Base-by-base conservation (phyloP, 495 filamentous ascomycete species). In the Hypoxylon crocopeplum region DNA sequence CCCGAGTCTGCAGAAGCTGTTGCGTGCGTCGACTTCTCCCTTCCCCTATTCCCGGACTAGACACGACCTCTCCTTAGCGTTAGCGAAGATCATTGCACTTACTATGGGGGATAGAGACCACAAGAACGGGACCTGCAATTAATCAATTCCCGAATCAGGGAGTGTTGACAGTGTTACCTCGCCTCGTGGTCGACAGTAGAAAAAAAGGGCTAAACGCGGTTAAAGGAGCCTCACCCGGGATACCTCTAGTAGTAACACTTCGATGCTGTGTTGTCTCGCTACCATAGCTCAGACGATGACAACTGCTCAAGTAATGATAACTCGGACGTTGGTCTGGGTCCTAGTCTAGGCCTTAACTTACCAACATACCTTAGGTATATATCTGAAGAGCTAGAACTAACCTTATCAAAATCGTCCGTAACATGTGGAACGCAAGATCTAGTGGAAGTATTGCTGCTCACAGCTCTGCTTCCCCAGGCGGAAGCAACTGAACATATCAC, bases 101-200 rank as follows among this genome's bases (percentile, higher is more conserved):
- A n/a, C 8, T 32, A 27, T 34, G 17, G 11, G 15, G 12, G 39
- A 38, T 25, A 16, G 19, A 46, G 40, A 55, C 38, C 50, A 19
- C 34, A 47, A 47, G 39, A 21, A 53, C 59, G 55, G 50, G 56
- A 59, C 61, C 42, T 39, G 46, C 29, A 59, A 56, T 59, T 59
- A 50, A 47, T 38, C 19, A 46, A 12, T 47, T 56, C 33, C 61
- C 40, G 17, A 50, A 56, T 50, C 30, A 56, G 38, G 50, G 33
- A 56, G n/a, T 41, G 42, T 55, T 51, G 55, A 32, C 45, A 51
- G 55, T 56, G 61, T 64, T 48, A 64, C 61, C 55, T 64, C 49
- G 11, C 61, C 61, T 64, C 55, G 55, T 64, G 55, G 55, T 25
- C 13, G 21, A 34, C 7, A 34, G 12, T 5, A 34, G n/a, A 13